Percentiles rank a stretch among this genome's conserved stretches.
phyloP scores from a whole-genome alignment of 192 early-diverging fungal genomes.

The Coemansia sp. region DNA sequence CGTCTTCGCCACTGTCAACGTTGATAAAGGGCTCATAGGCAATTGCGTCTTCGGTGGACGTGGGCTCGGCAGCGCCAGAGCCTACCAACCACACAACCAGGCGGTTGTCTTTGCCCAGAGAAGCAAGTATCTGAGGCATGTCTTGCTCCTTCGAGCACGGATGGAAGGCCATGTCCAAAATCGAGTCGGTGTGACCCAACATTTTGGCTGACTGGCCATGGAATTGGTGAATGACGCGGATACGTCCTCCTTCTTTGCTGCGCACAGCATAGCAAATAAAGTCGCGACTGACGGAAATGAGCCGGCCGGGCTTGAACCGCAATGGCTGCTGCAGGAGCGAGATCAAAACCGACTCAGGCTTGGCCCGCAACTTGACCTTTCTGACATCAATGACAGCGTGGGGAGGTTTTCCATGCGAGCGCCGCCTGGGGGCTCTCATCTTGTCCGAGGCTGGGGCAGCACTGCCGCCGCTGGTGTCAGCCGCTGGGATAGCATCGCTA shows the following conservation, averaged over 20 bases:
- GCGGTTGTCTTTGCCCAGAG: slow-evolving; percentile 50
- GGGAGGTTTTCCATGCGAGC: slow-evolving; percentile 1
- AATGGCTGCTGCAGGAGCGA: slow-evolving; percentile 44
- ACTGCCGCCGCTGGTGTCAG: background rate
- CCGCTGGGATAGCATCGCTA: background rate
- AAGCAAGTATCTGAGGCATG: slow-evolving; percentile 44
- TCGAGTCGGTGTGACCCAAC: slow-evolving; percentile 44
- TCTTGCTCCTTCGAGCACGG: slow-evolving; percentile 34
- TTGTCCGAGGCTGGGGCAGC: background rate
- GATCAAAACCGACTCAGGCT: slow-evolving; percentile 39
- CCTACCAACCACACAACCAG: slow-evolving; percentile 45
- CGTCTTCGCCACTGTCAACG: slow-evolving; percentile 43
- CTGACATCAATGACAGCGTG: slow-evolving; percentile 25
- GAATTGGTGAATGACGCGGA: slow-evolving; percentile 48
- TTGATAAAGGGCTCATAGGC: slow-evolving; percentile 47
- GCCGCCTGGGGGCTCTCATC: background rate
- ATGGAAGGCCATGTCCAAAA: slow-evolving; percentile 49
- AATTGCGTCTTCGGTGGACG: slow-evolving; percentile 29
- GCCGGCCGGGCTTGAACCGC: slow-evolving; percentile 34
- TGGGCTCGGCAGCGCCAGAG: slow-evolving; percentile 21
- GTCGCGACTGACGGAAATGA: slow-evolving; percentile 45
- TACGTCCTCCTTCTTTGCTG: slow-evolving; percentile 47
- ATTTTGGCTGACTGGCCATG: slow-evolving; percentile 47
- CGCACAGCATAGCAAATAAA: slow-evolving; percentile 51
- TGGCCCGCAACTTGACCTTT: slow-evolving; percentile 24